Conservation (phyloP, 2,329 filamentous ascomycete genomes). For the Cordyceps cicadae region DNA sequence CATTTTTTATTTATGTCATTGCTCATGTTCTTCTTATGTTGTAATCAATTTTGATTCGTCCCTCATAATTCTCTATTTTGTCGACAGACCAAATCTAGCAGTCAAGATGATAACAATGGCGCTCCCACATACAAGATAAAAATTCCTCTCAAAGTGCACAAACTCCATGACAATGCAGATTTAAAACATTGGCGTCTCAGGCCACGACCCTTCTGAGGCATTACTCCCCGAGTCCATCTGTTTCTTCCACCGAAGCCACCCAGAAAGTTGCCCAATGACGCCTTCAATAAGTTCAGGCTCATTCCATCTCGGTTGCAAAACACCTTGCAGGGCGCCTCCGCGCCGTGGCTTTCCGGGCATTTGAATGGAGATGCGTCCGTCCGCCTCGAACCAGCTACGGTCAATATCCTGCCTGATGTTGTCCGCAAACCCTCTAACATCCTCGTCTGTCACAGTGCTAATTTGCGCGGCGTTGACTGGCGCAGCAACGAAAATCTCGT, state of each 20-base stretch:
- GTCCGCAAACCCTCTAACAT: constrained; percentile 32
- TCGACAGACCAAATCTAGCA: too few relatives aligned
- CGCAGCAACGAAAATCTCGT: constrained; percentile 10
- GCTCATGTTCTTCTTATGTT: too few relatives aligned
- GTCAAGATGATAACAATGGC: too few relatives aligned
- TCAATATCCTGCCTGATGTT: constrained; percentile 37
- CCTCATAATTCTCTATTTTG: too few relatives aligned
- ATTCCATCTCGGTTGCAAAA: constrained; percentile 25
- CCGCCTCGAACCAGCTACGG: constrained; percentile 34
- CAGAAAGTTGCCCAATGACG: constrained; percentile 22
- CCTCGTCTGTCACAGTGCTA: constrained; percentile 16
- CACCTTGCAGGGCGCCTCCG: constrained; percentile 24
- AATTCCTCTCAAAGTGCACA: too few relatives aligned
- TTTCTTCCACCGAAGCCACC: constrained; percentile 28
- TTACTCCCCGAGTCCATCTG: neutral
- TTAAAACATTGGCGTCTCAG: neutral
- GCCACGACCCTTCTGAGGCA: neutral
- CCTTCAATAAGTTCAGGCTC: constrained; percentile 22
- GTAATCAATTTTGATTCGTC: too few relatives aligned
- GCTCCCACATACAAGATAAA: neutral
- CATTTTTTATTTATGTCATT: too few relatives aligned
- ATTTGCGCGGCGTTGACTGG: constrained; percentile 9
- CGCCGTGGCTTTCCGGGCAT: constrained; percentile 26
- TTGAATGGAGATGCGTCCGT: constrained; percentile 28
- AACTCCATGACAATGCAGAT: neutral